A percentile compares a stretch with the other conserved stretches of the same genome.
Evolutionary conservation across 371 early-diverging fungal species (phyloP).

Genomic region (Blakeslea trispora): DNA sequence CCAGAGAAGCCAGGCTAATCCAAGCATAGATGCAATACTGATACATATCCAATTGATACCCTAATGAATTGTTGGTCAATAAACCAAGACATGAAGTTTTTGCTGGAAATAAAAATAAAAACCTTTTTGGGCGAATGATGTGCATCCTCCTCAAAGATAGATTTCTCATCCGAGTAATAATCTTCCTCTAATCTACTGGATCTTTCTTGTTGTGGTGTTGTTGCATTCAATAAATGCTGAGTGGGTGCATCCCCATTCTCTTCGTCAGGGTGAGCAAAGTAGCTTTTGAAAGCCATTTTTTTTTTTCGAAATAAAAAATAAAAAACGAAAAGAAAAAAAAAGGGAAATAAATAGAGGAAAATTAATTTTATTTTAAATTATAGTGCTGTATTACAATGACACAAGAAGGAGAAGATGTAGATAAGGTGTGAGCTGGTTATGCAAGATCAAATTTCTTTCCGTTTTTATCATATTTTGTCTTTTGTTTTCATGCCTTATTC

Average conservation of each 20-base stretch:
- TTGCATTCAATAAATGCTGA: neutral
- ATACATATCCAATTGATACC: constrained; percentile 27
- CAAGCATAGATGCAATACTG: constrained; percentile 24
- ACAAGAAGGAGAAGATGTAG: no score
- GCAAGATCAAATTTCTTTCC: no score
- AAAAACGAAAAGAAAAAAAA: neutral
- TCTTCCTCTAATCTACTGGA: neutral
- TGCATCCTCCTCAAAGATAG: neutral
- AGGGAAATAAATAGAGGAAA: neutral
- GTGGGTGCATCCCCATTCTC: neutral
- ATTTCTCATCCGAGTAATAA: neutral
- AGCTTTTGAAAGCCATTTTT: neutral
- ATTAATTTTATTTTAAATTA: no score
- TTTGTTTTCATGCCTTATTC: no score
- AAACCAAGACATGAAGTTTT: no score
- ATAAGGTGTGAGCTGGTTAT: no score
- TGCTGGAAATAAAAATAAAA: no score
- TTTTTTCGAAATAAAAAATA: neutral
- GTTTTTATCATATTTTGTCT: no score
- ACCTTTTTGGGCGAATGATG: neutral
- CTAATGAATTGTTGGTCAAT: no score
- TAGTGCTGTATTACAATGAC: no score
- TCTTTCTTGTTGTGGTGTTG: neutral
- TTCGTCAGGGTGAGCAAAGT: neutral
- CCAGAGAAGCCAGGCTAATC: constrained; percentile 30